A percentile compares a stretch with the other conserved stretches of the same genome.
Conservation (phyloP, 2,329 filamentous ascomycete species). For the Alternaria burnsii region DNA sequence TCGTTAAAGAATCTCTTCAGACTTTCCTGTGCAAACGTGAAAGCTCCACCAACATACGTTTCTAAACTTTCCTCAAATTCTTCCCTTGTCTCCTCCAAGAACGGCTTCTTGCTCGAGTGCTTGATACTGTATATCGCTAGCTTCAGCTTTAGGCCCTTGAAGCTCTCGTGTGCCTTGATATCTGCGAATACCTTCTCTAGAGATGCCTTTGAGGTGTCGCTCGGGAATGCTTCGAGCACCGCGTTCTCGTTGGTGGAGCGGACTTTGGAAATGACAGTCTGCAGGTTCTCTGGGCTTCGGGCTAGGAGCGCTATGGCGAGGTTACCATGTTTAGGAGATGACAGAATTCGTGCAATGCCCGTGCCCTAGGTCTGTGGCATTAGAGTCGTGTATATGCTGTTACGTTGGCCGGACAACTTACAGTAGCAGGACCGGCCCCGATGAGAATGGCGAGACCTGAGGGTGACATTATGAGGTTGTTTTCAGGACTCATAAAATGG, state of each 20-base stretch:
- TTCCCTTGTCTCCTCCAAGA: slow-evolving; percentile 63
- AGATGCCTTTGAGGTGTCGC: slow-evolving; percentile 59
- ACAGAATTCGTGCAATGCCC: slow-evolving; percentile 65
- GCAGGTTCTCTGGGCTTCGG: slow-evolving; percentile 57
- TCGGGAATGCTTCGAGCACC: slow-evolving; percentile 62
- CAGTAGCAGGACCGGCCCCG: slow-evolving; percentile 45
- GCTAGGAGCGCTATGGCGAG: slow-evolving; percentile 65
- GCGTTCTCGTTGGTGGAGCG: slow-evolving; percentile 53
- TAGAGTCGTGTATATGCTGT: background rate
- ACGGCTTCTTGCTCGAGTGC: slow-evolving; percentile 63
- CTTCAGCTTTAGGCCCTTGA: slow-evolving; percentile 60
- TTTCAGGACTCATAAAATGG: background rate
- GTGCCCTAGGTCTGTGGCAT: slow-evolving; percentile 52
- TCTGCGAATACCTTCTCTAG: slow-evolving; percentile 60
- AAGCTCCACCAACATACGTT: slow-evolving; percentile 64
- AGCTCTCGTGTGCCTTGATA: slow-evolving; percentile 59
- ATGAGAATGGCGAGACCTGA: slow-evolving; percentile 46
- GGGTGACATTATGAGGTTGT: slow-evolving; percentile 32
- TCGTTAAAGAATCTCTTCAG: slow-evolving; percentile 62
- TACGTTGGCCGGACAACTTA: slow-evolving; percentile 15
- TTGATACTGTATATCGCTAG: slow-evolving; percentile 66
- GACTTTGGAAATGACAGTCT: slow-evolving; percentile 54
- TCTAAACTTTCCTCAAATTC: slow-evolving; percentile 56
- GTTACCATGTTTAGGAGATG: slow-evolving; percentile 61
- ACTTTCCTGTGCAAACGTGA: slow-evolving; percentile 64